Evolutionary conservation across 148 eudicot species (phyloP), one percentile per base, ranked within the genome.

Genomic region (Nepenthes mirabilis): DNA sequence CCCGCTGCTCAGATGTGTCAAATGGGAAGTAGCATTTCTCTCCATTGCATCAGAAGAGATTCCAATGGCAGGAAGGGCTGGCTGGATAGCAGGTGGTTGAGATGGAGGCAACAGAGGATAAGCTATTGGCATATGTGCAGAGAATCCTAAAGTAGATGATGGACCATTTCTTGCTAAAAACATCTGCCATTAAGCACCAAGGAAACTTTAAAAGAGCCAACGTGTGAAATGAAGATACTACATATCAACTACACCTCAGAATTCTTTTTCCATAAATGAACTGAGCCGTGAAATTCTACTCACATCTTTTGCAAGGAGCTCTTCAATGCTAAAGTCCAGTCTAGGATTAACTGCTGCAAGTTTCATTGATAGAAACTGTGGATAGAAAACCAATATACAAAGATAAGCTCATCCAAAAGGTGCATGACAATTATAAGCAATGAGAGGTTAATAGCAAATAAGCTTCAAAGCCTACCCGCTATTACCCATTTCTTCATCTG

Each of bases 251-350:
- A 34, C 12, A 33, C 40, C 37, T n/a, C 2, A n/a, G 34, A 59
- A 47, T 49, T 49, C 13, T n/a, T 2, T 10, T 11, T n/a, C 23
- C 23, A 23, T 23, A 23, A 23, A 23, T 23, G 23, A 23, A 10
- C 2, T 49, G 0, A 5, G 13, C 3, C n/a, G 11, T 49, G 2
- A 5, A 12, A 49, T 5, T 40, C 43, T 11, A 65, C 88, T 75
- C 77, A 89, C 99, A 74, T 94, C 95, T 83, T 94, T 94, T 55
- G 95, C 70, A 6, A 94, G 81, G 55, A 86, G 79, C 60, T 81
- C 77, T 59, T 89, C 97, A 14, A 89, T 68, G 68, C 81, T 78
- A 58, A 81, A 77, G 72, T 94, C 95, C 73, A 94, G 60, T 55
- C 86, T 68, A 57, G 99, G 99, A 75, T 94, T 87, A 37, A 94